Evolutionary conservation across 2,329 filamentous ascomycete genomes (phyloP).

Genomic region (Ophiostoma himal-ulmi): DNA sequence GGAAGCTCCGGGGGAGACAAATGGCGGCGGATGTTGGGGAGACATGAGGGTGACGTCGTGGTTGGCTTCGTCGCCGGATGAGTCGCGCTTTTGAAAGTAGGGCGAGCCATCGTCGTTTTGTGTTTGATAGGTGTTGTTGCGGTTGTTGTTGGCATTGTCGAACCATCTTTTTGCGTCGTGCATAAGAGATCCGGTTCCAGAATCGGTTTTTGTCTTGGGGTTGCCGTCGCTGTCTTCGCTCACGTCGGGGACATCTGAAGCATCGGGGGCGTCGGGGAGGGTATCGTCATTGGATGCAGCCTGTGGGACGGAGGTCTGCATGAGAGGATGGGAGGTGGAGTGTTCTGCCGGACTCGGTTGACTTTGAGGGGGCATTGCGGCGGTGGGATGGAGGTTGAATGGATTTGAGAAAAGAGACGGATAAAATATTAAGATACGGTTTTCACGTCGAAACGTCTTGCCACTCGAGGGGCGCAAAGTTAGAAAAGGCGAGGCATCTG

Average conservation of each 20-base stretch:
- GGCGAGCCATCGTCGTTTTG: slow-evolving; percentile 26
- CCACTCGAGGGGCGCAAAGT: slow-evolving; percentile 17
- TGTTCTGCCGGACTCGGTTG: background rate
- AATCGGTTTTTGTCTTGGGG: slow-evolving; percentile 29
- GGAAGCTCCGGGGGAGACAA: background rate
- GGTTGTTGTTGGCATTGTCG: slow-evolving; percentile 48
- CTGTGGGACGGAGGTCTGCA: background rate
- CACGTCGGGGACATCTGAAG: background rate
- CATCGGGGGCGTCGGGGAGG: background rate
- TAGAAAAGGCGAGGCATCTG: slow-evolving; percentile 16
- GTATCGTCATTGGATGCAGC: background rate
- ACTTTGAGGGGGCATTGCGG: background rate
- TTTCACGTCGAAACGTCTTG: slow-evolving; percentile 16
- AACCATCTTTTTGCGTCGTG: slow-evolving; percentile 53
- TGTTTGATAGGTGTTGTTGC: slow-evolving; percentile 34
- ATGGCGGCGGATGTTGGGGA: slow-evolving; percentile 21
- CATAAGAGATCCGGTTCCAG: slow-evolving; percentile 43
- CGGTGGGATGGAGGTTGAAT: background rate
- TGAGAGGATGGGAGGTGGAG: background rate
- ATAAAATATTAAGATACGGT: background rate
- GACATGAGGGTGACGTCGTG: slow-evolving; percentile 28
- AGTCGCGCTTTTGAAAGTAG: slow-evolving; percentile 50
- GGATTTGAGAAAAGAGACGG: background rate
- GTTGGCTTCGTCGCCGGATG: slow-evolving; percentile 40
- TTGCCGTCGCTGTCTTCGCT: background rate